Conservation (phyloP, 768 basidiomycete species). For the Collybia sordida region DNA sequence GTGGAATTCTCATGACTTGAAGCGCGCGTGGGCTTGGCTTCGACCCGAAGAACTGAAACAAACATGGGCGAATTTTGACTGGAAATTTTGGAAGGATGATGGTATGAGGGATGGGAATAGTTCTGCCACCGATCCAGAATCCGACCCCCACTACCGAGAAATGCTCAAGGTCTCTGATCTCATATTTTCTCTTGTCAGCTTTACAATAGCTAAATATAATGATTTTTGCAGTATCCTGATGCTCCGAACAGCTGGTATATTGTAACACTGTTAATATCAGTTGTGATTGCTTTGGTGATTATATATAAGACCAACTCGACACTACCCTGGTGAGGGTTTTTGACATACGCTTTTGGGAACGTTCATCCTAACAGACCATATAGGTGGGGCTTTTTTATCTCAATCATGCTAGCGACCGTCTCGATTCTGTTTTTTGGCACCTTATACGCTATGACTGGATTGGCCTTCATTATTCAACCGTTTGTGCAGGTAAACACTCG, state of each 20-base stretch:
- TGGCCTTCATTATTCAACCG: constrained; percentile 44
- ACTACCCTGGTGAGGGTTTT: constrained; percentile 38
- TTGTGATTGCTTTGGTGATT: constrained; percentile 40
- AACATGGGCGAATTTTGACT: constrained; percentile 35
- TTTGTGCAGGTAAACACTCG: constrained; percentile 44
- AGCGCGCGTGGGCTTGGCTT: constrained; percentile 46
- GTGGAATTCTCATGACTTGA: constrained; percentile 43
- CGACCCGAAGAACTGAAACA: constrained; percentile 30
- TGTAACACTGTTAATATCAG: constrained; percentile 37
- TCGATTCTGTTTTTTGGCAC: constrained; percentile 47
- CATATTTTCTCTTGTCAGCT: not conserved
- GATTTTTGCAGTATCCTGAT: constrained; percentile 46
- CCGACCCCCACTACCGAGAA: constrained; percentile 50
- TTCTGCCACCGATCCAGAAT: constrained; percentile 22
- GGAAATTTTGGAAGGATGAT: constrained; percentile 41
- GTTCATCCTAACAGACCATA: not conserved
- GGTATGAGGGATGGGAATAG: constrained; percentile 32
- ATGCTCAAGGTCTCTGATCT: constrained; percentile 42
- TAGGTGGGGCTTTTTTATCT: constrained; percentile 49
- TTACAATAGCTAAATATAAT: not conserved
- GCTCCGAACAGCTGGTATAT: constrained; percentile 59
- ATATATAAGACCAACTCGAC: constrained; percentile 49
- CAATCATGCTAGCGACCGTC: constrained; percentile 41
- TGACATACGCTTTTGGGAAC: not conserved
- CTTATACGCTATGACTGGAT: constrained; percentile 45